Conservation (phyloP, 352 stramenopile species). For the Phytophthora europaea region DNA sequence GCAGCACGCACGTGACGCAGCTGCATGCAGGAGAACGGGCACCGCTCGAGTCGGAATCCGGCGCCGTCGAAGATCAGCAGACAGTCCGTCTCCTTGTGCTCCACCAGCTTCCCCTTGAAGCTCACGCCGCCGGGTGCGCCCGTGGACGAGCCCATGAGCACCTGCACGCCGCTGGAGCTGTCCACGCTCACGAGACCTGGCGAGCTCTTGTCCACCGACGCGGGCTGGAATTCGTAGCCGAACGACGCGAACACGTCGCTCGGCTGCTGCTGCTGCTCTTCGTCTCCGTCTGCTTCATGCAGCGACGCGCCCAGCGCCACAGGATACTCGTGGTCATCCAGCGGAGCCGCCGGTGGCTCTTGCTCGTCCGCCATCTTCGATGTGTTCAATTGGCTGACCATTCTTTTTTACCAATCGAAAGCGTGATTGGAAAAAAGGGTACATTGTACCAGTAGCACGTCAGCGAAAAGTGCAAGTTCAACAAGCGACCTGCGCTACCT, state of each 20-base stretch:
- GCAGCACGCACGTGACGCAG: slow-evolving; percentile 74
- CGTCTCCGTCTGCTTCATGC: slow-evolving; percentile 9
- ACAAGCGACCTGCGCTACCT: slow-evolving; percentile 33
- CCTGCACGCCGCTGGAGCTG: slow-evolving; percentile 63
- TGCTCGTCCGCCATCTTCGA: slow-evolving; percentile 25
- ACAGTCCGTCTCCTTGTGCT: slow-evolving; percentile 88
- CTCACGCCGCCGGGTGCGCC: slow-evolving; percentile 66
- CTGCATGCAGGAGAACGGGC: slow-evolving; percentile 76
- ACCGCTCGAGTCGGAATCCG: slow-evolving; percentile 76
- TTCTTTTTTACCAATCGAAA: slow-evolving; percentile 27
- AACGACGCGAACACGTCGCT: slow-evolving; percentile 63
- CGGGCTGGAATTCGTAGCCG: slow-evolving; percentile 88
- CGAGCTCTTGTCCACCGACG: slow-evolving; percentile 75
- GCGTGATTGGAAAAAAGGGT: slow-evolving; percentile 23
- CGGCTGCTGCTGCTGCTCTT: slow-evolving; percentile 14
- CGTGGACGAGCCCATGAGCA: slow-evolving; percentile 68
- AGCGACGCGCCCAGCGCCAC: slow-evolving; percentile 68
- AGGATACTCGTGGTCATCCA: slow-evolving; percentile 65
- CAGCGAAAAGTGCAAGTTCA: slow-evolving; percentile 46
- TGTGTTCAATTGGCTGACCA: slow-evolving; percentile 17
- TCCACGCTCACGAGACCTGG: slow-evolving; percentile 78
- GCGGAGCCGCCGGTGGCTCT: slow-evolving; percentile 9
- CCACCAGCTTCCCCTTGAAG: slow-evolving; percentile 82
- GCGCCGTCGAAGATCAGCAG: slow-evolving; percentile 83
- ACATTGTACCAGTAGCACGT: slow-evolving; percentile 44